Base-by-base conservation (phyloP, 2,329 filamentous ascomycete species). In the Colletotrichum musicola region DNA sequence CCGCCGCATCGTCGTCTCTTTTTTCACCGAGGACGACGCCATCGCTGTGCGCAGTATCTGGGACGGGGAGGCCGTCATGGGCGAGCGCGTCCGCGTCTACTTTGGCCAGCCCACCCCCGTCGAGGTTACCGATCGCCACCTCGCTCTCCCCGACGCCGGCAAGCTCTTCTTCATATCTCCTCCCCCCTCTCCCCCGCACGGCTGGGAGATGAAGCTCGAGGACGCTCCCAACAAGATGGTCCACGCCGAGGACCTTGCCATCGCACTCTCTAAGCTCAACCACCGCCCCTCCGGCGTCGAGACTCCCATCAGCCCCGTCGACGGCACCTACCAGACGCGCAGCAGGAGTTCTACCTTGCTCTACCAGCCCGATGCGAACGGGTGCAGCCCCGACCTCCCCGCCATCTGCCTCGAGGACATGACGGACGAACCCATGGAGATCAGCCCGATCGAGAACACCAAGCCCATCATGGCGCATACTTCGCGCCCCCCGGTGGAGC, bases 1-100 rank as follows among this genome's bases (percentile, higher is more conserved):
- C 85, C 89, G 91, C 72, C 91, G 93, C 78, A 94, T 96, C 75
- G 86, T 95, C 73, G 89, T 93, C 70, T 93, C 92, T 73, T 95
- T 96, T 84, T 90, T 87, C 80, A 88, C 89, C 69, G 84, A 87
- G 74, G 87, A 90, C 61, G 88, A 91, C 62, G 92, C 93, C 64
- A 89, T 93, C 74, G 83, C 85, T 64, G 91, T 95, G 64, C 90
- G 92, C 71, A 84, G 89, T 72, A 84, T 91, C 63, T 92, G 94
- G 80, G 92, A 96, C 75, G 90, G 91, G 74, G 91, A 94, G 80
- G 82, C 83, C 25, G 85, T 95, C 72, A 87, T 95, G 81, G 93
- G 92, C 74, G 85, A 90, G 78, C 84, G 86, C 62, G 87, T 91
- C 74, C 86, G 87, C 71, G 87, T 94, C 74, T 94, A 91, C 82